Base-by-base conservation (phyloP, 768 basidiomycete genomes). In the Coprinellus micaceus region DNA sequence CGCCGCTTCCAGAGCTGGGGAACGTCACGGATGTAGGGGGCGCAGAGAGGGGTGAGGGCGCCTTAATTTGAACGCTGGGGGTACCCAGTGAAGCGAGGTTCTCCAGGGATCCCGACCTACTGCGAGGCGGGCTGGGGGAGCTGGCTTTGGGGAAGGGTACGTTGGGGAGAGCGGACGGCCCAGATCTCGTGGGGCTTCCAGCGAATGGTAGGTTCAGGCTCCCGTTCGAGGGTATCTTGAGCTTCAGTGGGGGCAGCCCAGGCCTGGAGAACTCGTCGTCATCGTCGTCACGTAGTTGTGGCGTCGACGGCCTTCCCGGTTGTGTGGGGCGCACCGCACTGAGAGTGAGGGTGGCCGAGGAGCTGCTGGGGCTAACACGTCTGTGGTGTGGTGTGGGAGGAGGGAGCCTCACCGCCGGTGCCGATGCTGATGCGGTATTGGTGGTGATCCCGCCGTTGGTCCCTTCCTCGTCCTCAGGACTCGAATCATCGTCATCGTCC, bases 401-500 rank as follows among this genome's bases (percentile, higher is more conserved):
- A n/a, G n/a, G n/a, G n/a, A n/a, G n/a, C n/a, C n/a, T n/a, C n/a
- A n/a, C n/a, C n/a, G n/a, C n/a, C n/a, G n/a, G n/a, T n/a, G n/a
- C n/a, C n/a, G n/a, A n/a, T n/a, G n/a, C n/a, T n/a, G n/a, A n/a
- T n/a, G n/a, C n/a, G n/a, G n/a, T n/a, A n/a, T n/a, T n/a, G n/a
- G n/a, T n/a, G n/a, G n/a, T n/a, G n/a, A n/a, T n/a, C n/a, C n/a
- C n/a, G n/a, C n/a, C n/a, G n/a, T n/a, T n/a, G n/a, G n/a, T n/a
- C n/a, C n/a, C n/a, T n/a, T 28, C 43, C 21, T 56, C 66, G 41
- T 73, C 69, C 25, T 68, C 65, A 10, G 60, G 51, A 22, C 60
- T 61, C 13, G 63, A 66, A 55, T 77, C 72, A 53, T 76, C 73
- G 59, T 76, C 74, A 56, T 66, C 68, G 53, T 73, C 68, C 52